Evolutionary conservation across 176 grass and related monocot species (phyloP), one percentile per base, ranked within the genome.

Genomic region (Lolium rigidum): DNA sequence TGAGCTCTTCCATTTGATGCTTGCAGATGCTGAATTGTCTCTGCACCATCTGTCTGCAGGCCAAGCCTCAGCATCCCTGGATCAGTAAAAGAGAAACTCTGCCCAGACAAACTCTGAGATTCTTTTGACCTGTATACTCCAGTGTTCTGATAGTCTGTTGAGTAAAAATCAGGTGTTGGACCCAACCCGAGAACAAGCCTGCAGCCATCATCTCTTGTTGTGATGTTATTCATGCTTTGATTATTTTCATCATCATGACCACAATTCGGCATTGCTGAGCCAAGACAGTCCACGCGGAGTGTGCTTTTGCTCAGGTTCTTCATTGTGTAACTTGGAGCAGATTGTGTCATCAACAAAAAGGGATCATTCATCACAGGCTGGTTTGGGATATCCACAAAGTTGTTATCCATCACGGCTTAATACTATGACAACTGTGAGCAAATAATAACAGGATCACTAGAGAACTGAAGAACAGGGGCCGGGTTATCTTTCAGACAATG

Each of bases 131-230:
- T 90, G 37, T 75, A 41, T 38, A 63, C 22, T 52, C 71, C 83
- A 51, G 57, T 65, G 18, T 69, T 17, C 15, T 46, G 82, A 65
- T 81, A 84, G 76, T 80, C 35, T 75, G 86, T 84, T 2, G 83
- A 91, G 79, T 92, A 95, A 56, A 90, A 82, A 64, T 92, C 92
- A 10, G 93, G 93, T 70, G 90, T 91, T 75, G 93, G 93, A 83
- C 93, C 90, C 66, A 95, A 86, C 74, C 93, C 93, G 75, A 95
- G 93, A 72, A 95, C 90, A 80, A 95, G 84, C 57, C 11, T 86
- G 86, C 86, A 89, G 20, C 84, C 78, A 88, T 95, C 93, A 80
- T 95, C 90, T 83, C 85, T 90, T 4, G 13, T 11, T 88, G 80
- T 14, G 70, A 89, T 60, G 55, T 66, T 74, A 82, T 48, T 81